Base-by-base conservation (phyloP, 169 alveolate species). In the Plasmodium cynomolgi region DNA sequence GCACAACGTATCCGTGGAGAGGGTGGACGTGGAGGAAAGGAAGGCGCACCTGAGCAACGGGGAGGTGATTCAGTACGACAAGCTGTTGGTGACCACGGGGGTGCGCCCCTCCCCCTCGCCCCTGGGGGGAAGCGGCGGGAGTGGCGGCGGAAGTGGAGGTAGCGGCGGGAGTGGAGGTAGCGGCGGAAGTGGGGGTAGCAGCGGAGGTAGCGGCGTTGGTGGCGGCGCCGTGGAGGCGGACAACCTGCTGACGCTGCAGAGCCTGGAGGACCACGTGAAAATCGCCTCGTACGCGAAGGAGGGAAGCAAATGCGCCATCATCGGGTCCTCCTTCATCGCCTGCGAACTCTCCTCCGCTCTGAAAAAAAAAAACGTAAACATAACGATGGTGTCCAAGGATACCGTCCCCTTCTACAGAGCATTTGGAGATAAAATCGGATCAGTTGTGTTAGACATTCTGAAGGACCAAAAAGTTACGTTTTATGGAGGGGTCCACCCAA, bases 321-420 rank as follows among this genome's bases (percentile, higher is more conserved):
- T 96, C 9, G 98, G 98, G 0, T 96, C 98, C 0, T 95, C 96
- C 72, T 96, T 96, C 92, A 95, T 96, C 58, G 98, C 96, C 26
- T 96, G 97, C 68, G 98, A 96, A 75, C 20, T 96, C 31, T 93
- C 98, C 1, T 95, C 98, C 0, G 94, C 97, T 0, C 96, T 96
- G 44, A 94, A 81, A 83, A 71, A 93, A 77, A 84, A 92, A 83
- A 96, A 96, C 54, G 98, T 95, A 54, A 84, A 94, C 71, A 73
- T 96, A 34, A 85, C 97, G n/a, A 92, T 96, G 54, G 29, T 96
- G 9, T 93, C 98, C 1, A 95, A 96, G 79, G 91, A 94, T 83
- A 62, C 58, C 4, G 92, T 84, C 3, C 98, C 98, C 1, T 92
- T 95, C 83, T 50, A 84, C 31, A 81, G 81, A 33, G 56, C 95